Evolutionary conservation across 805 yeast species (phyloP), one percentile per base, ranked within the genome.

Genomic region (Kodamaea hsintzibuensis): DNA sequence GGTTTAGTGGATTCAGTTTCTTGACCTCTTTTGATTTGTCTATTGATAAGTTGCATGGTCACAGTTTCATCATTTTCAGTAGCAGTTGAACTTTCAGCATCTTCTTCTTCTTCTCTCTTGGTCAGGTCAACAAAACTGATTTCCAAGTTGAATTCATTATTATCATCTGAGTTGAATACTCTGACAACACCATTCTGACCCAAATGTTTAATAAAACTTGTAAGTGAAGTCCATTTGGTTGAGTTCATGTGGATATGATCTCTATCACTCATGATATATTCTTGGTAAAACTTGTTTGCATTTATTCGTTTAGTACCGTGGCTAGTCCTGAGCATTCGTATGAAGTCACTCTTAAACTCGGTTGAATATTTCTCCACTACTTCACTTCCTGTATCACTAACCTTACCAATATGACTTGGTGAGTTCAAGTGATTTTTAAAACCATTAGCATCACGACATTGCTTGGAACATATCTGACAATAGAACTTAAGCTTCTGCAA

Each of bases 361-460:
- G 65, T 62, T 1, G 95, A 84, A 64, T 74, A 92, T 37, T 81
- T 79, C 12, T 80, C 83, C 1, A 90, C 74, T 14, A 83, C 81
- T 12, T 69, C 70, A 6, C 74, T 71, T 0, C 80, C 78, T 44
- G 66, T 59, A 49, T 71, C 61, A 4, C 71, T 53, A 7, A 88
- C 80, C 50, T 81, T 82, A 16, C 82, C 80, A 47, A 81, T 69
- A 66, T 95, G 99, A 1, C 88, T 77, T 45, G 89, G 90, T n/a
- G 96, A 85, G 57, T 79, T 78, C n/a, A 86, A 79, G 68, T 95
- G 99, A 62, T 93, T 88, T 62, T 88, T 87, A 75, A 89, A 95
- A 22, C 99, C 99, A 71, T 95, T 93, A 57, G 89, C 96, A 67
- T 96, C 99, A 52, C 98, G 75, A 67, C 98, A 92, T 71, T 95